A percentile compares a stretch with the other conserved stretches of the same genome.
phyloP scores from a whole-genome alignment of 108 stramenopile species.

The Nannochloropsis salina region DNA sequence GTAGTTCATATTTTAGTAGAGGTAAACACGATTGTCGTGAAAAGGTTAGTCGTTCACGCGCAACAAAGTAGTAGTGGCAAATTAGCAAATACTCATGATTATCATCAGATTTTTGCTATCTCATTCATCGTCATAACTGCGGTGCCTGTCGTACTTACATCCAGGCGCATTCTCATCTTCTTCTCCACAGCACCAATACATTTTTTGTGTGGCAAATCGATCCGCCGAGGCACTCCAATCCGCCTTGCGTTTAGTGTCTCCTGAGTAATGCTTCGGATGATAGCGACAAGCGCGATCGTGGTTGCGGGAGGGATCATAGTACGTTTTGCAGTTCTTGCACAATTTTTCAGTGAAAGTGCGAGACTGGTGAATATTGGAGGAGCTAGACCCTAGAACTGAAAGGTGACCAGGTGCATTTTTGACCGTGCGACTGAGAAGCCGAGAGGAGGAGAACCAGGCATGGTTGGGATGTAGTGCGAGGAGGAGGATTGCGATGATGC shows the following conservation, averaged over 20 bases:
- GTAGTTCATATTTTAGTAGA: too few relatives aligned
- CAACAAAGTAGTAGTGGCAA: too few relatives aligned
- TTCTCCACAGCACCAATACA: conserved; percentile 7
- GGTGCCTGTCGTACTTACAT: conserved; percentile 14
- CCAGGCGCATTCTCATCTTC: neutral
- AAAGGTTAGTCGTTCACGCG: too few relatives aligned
- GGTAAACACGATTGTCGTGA: too few relatives aligned
- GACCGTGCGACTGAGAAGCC: too few relatives aligned
- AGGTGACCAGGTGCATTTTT: too few relatives aligned
- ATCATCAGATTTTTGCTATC: neutral
- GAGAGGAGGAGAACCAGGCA: too few relatives aligned
- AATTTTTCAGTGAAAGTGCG: neutral
- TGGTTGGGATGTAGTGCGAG: too few relatives aligned
- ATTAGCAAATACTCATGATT: too few relatives aligned
- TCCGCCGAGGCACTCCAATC: neutral
- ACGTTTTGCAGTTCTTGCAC: conserved; percentile 6
- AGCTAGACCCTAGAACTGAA: too few relatives aligned
- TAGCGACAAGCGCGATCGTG: neutral
- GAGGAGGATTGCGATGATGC: too few relatives aligned
- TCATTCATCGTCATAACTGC: conserved; percentile 18
- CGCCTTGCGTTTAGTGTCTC: conserved; percentile 12
- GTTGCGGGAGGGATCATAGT: neutral
- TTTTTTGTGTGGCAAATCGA: conserved; percentile 12
- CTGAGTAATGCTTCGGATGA: conserved; percentile 17
- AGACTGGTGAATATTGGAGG: too few relatives aligned